Evolutionary conservation across 2,329 filamentous ascomycete genomes (phyloP).

Genomic region (Cladosporium sp.): DNA sequence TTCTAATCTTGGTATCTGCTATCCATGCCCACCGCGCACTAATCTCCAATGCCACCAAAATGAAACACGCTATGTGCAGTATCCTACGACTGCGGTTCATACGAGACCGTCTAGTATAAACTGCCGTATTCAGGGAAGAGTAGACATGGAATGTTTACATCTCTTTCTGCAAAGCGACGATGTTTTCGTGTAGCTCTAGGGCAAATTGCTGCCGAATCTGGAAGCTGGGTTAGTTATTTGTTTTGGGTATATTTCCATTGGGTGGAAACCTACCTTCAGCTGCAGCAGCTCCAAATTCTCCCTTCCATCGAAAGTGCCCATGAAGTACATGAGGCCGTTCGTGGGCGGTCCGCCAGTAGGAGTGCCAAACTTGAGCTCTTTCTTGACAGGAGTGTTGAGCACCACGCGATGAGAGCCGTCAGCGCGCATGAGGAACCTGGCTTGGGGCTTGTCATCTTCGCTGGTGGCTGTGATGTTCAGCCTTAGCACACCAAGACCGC

Average conservation of each 20-base stretch:
- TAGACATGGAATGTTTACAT: slow-evolving; percentile 26
- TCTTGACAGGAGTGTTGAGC: slow-evolving; percentile 76
- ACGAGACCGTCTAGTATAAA: too few relatives aligned
- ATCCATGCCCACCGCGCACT: background rate
- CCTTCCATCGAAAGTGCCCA: slow-evolving; percentile 51
- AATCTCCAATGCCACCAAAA: background rate
- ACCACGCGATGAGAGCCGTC: slow-evolving; percentile 84
- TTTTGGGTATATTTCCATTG: background rate
- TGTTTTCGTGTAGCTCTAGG: slow-evolving; percentile 43
- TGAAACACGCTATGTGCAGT: background rate
- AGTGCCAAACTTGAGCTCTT: slow-evolving; percentile 73
- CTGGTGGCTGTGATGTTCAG: slow-evolving; percentile 66
- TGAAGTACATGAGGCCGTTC: slow-evolving; percentile 65
- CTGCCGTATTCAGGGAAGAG: too few relatives aligned
- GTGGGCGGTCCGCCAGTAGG: slow-evolving; percentile 57
- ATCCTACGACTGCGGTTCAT: background rate
- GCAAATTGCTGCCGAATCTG: slow-evolving; percentile 41
- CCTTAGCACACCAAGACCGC: slow-evolving; percentile 77
- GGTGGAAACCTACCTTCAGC: slow-evolving; percentile 47
- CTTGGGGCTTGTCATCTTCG: slow-evolving; percentile 49
- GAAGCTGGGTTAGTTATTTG: slow-evolving; percentile 4
- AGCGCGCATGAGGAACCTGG: slow-evolving; percentile 82
- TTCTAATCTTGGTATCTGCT: slow-evolving; percentile 11
- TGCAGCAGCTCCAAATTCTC: slow-evolving; percentile 48
- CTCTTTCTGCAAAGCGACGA: slow-evolving; percentile 36